Evolutionary conservation across 805 yeast species (phyloP), one percentile per base, ranked within the genome.

Genomic region (Candida golubevii): DNA sequence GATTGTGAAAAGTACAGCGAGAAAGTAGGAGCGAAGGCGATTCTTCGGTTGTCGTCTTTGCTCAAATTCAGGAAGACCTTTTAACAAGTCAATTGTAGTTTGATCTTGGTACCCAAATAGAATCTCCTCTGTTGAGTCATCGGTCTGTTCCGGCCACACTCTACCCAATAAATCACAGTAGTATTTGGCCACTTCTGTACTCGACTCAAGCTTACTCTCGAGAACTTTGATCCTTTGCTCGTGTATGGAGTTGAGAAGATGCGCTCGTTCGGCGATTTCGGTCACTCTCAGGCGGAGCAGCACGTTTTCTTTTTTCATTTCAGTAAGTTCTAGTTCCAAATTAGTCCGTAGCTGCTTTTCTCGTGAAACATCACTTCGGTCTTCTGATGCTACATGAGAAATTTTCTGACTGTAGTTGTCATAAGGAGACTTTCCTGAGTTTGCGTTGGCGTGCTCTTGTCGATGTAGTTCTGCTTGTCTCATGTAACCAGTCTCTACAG

Each of bases 1-100:
- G 14, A 41, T 35, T 11, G 41, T 39, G 34, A 55, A 55, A 9
- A 49, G 30, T 12, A 45, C 53, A 2, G 52, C 57, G 7, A 47
- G 44, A 9, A 52, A 39, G 33, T 46, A 54, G 6, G 52, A 33
- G 26, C 55, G 47, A 14, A 51, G 49, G 23, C 23, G 3, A 6
- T 23, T 30, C 7, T 35, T 40, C 11, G 12, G 26, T 10, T 36
- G 11, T 6, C n/a, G n/a, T 10, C 33, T 29, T 12, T 27, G 38
- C 13, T 36, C 44, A 4, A 23, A 26, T 8, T 33, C 45, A 10
- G 44, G 38, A n/a, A 31, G 1, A 7, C 29, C 48, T 26, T 41
- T 42, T 18, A 49, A 44, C 13, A 49, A 36, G 8, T 47, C 38
- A 32, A 49, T 40, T 12, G 53, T 49, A 7, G 44, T 42, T 23